Base-by-base conservation (phyloP, 805 yeast species). In the Cyberlindnera maritima region DNA sequence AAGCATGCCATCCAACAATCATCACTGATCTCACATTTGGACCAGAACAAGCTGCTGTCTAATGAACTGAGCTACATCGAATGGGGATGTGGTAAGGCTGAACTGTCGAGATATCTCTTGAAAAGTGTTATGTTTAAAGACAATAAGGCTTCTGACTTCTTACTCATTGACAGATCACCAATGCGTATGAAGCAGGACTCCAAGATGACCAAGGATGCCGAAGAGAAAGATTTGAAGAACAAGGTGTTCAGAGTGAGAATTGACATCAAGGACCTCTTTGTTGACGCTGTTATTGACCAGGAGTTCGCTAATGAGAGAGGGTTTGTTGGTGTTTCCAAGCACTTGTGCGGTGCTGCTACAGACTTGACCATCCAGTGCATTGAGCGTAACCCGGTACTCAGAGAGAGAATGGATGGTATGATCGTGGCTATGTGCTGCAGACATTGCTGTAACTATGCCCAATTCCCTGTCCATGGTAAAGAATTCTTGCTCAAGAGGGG, bases 371-470 rank as follows among this genome's bases (percentile, higher is more conserved):
- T 91, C 21, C 72, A 80, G 54, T 84, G 89, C 65, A 62, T 89
- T 2, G 50, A 73, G 39, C 75, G 76, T 36, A 64, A 65, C 48
- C 61, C 71, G 0, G 54, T 62, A 12, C 49, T 71, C 2, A 39
- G 52, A 19, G 38, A 33, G 18, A 36, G 49, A 46, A 68, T 80
- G 40, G 63, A 65, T 3, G 95, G 94, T 0, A 65, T 86, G 52
- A 66, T 87, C 25, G 88, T 90, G 28, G 97, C 97, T 21, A 84
- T 91, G 88, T 90, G 97, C 61, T 90, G 97, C 64, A 75, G 97
- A 46, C 97, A 90, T 59, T 82, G 83, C 18, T 91, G 97, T 58
- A 66, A 75, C 35, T 82, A 79, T n/a, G 71, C 76, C 46, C 69
- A 85, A 14, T 63, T 86, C 14, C 72, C 75, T 0, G 69, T 66